Base-by-base conservation (phyloP, 176 grass and related monocot species). In the Eleusine indica region DNA sequence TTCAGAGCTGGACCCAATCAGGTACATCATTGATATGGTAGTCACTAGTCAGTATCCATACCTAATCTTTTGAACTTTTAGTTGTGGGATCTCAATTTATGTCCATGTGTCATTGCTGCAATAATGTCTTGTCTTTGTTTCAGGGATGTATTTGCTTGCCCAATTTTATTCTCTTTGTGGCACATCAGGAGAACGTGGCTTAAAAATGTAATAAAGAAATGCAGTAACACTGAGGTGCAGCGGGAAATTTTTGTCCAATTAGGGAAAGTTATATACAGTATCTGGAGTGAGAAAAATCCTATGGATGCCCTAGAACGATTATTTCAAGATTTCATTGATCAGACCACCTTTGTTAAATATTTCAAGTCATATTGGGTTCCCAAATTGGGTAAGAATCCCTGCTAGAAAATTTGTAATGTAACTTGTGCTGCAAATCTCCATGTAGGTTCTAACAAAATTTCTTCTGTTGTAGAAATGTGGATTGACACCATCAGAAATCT, bases 311-410 rank as follows among this genome's bases (percentile, higher is more conserved):
- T 97, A 49, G 88, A 86, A 68, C 78, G 91, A 72, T 84, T 94
- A 42, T 93, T 97, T 80, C 88, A 91, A 84, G 95, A 97, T 74
- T 97, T 97, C 79, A 68, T 97, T 89, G 95, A 97, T 53, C 92
- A 97, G 78, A 92, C 79, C n/a, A 54, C 75, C 29, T 93, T 97
- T 53, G 54, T 91, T 67, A 87, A 94, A 62, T 97, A 97, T 88
- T 97, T 97, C 76, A 97, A 93, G 71, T 83, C 90, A 69, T 97
- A 89, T 80, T 97, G 92, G 95, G 79, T 93, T 81, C 95, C 95
- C 62, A 98, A 98, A 98, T 79, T 94, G 79, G 92, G 92, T 98
- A 87, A 90, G 81, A 73, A 75, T 82, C 25, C 43, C 3, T 40
- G 52, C 2, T 28, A 39, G 25, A 53, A 57, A 42, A 43, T 87